Evolutionary conservation across 2,329 filamentous ascomycete genomes (phyloP).

Genomic region (Diaporthe velutina): DNA sequence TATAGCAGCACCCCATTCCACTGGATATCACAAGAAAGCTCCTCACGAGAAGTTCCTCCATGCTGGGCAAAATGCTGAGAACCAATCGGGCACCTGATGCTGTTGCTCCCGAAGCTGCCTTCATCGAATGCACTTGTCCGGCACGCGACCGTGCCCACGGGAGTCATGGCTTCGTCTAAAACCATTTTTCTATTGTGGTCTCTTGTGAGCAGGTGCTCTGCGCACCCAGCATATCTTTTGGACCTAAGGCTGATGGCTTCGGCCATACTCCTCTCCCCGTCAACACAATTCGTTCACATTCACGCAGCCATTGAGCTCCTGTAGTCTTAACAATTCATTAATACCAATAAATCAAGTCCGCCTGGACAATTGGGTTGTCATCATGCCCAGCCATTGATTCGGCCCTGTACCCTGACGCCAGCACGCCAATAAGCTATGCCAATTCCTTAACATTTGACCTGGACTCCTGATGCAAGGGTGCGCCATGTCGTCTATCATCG

Average conservation of each 20-base stretch:
- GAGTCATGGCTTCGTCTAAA: neutral
- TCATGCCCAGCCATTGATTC: conserved; percentile 10
- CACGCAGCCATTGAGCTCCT: neutral
- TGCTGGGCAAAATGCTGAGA: neutral
- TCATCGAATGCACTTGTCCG: neutral
- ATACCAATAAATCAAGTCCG: conserved; percentile 27
- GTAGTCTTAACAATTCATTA: conserved; percentile 20
- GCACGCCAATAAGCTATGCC: conserved; percentile 36
- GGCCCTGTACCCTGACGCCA: conserved; percentile 37
- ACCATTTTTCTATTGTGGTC: too few species aligned
- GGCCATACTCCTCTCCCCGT: neutral
- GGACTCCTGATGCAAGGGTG: conserved; percentile 28
- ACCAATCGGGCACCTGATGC: neutral
- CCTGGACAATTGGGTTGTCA: conserved; percentile 21
- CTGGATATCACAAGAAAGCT: neutral
- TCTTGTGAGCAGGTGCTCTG: neutral
- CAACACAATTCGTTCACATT: neutral
- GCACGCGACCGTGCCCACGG: neutral
- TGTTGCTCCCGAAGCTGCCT: neutral
- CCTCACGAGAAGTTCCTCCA: neutral
- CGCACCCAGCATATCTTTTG: neutral
- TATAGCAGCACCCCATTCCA: neutral
- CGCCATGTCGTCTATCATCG: conserved; percentile 38
- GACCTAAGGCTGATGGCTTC: neutral
- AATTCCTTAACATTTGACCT: conserved; percentile 30